Evolutionary conservation across 2,329 filamentous ascomycete genomes (phyloP), one percentile per base, ranked within the genome.

Genomic region (Alternaria brassicae): DNA sequence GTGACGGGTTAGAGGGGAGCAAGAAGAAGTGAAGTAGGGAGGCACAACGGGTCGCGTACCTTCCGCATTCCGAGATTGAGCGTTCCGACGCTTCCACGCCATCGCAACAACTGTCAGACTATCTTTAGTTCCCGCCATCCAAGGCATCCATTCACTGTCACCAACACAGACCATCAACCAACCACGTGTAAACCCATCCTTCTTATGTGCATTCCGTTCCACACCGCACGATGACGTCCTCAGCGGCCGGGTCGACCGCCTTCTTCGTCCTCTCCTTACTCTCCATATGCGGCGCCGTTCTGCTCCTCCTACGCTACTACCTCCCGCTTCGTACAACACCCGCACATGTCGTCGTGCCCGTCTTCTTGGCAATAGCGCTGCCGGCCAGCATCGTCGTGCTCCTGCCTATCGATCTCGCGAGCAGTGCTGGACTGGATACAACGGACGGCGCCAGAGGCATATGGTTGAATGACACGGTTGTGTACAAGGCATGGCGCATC

Each of bases 311-410:
- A 59, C 90, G 95, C 72, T 89, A 92, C 81, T 99, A 93, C 79
- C 86, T 99, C 9, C 94, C 94, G 3, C 84, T 99, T 32, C 92
- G 95, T 68, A 88, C 90, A 6, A 98, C 95, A 1, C 94, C 95
- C 1, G 91, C 89, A 60, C 97, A 96, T 79, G 88, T 98, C 50
- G 85, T 93, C 50, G 85, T 97, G 2, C 94, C 95, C 34, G 92
- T 99, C 62, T 99, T 99, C 81, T 90, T 99, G 67, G 92, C 94
- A n/a, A 85, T 99, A 68, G 93, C 92, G 73, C 87, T 99, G 6
- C 96, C 95, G 10, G 92, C 92, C 45, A 93, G 91, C 77, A 94
- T 96, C 72, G 88, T 98, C 23, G 83, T 99, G 23, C 86, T 99
- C 21, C 93, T 99, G 6, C 95, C 95, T 5, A 96, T 99, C 77